phyloP scores from a whole-genome alignment of 805 yeast species.

The Yarrowia phangngaensis region DNA sequence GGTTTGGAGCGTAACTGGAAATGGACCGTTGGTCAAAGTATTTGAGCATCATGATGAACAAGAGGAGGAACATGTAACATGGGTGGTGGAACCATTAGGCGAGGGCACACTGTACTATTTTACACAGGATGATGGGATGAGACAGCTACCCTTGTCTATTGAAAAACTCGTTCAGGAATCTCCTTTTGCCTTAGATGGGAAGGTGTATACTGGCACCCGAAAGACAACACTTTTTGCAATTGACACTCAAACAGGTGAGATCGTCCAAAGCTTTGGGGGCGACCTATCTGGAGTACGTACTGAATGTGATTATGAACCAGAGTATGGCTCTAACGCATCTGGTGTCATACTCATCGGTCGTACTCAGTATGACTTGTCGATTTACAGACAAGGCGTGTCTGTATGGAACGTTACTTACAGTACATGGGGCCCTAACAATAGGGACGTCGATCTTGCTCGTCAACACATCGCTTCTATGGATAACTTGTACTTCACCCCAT shows the following conservation, averaged over 20 bases:
- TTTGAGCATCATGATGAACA: constrained; percentile 27
- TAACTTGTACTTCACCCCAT: constrained; percentile 74
- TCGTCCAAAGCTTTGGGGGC: constrained; percentile 65
- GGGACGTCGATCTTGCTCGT: constrained; percentile 55
- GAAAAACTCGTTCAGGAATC: constrained; percentile 73
- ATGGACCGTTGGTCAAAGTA: constrained; percentile 56
- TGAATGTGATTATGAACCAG: constrained; percentile 29
- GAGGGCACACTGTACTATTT: constrained; percentile 84
- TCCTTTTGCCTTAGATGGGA: constrained; percentile 80
- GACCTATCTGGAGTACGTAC: constrained; percentile 34
- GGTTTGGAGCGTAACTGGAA: constrained; percentile 70
- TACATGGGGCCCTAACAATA: constrained; percentile 87
- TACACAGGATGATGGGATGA: constrained; percentile 67
- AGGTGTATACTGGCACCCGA: constrained; percentile 81
- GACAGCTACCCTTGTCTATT: constrained; percentile 76
- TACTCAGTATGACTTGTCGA: constrained; percentile 44
- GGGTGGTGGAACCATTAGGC: constrained; percentile 88
- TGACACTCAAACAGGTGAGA: constrained; percentile 68
- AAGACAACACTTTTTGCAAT: constrained; percentile 71
- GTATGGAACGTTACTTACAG: constrained; percentile 85
- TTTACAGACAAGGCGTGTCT: constrained; percentile 66
- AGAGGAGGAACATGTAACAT: constrained; percentile 46
- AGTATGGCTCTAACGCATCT: constrained; percentile 21
- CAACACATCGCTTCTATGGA: constrained; percentile 54
- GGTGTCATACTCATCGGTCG: constrained; percentile 38